Conservation (phyloP, 495 filamentous ascomycete species). For the Talaromyces liani region DNA sequence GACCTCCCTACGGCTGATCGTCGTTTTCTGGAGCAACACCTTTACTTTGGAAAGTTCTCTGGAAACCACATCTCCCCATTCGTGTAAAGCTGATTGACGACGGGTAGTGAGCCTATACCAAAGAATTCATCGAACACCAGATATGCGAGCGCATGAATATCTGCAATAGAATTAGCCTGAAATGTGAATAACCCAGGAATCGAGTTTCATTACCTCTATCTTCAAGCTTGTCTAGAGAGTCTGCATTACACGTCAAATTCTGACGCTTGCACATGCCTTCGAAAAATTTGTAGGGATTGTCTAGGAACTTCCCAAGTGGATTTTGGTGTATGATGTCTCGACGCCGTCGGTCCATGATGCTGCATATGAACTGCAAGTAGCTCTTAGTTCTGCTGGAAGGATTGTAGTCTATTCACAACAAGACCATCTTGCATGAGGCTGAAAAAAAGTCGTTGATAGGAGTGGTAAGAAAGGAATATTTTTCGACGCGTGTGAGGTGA, state of each 20-base stretch:
- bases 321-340: not conserved
- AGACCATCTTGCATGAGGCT: too few species aligned
- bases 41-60: not conserved
- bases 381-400: too few species aligned
- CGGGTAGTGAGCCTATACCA: not conserved
- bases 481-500: too few species aligned
- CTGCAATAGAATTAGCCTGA: not conserved
- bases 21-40: not conserved
- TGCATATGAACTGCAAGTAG: not conserved
- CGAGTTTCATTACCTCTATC: not conserved
- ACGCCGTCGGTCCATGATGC: not conserved
- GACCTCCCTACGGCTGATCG: not conserved
- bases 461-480: too few species aligned
- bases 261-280: not conserved
- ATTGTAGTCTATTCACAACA: too few species aligned
- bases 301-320: not conserved
- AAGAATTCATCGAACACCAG: not conserved
- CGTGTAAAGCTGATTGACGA: not conserved
- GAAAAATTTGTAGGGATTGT: not conserved
- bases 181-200: not conserved
- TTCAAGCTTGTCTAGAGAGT: not conserved
- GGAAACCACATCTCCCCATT: not conserved
- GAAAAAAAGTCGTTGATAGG: too few species aligned
- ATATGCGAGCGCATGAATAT: not conserved
- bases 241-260: not conserved